phyloP scores from a whole-genome alignment of 345 rosid genomes.

The Eucalyptus marginata region DNA sequence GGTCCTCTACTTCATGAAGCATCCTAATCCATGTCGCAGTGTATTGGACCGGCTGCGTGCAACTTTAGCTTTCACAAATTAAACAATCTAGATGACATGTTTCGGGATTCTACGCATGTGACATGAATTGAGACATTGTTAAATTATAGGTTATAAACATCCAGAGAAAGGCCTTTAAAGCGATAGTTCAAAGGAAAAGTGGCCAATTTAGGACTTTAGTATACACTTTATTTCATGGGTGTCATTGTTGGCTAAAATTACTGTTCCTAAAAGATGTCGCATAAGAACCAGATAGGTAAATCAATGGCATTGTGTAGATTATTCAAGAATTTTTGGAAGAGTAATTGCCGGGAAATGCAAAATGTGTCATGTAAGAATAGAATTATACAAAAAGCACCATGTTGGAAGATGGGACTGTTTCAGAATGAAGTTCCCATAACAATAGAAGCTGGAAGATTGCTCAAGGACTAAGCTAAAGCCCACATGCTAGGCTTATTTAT shows the following conservation, averaged over 20 bases:
- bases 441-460: not conserved
- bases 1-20: not conserved
- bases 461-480: not conserved
- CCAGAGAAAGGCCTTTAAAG: not conserved
- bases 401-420: not conserved
- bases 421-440: not conserved
- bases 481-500: not conserved
- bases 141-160: not conserved
- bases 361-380: not conserved
- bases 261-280: not conserved
- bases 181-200: not conserved
- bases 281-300: not conserved
- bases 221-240: not conserved
- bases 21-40: not conserved
- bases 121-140: not conserved
- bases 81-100: not conserved
- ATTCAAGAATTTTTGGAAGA: not conserved
- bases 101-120: not conserved
- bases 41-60: not conserved
- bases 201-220: not conserved
- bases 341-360: not conserved
- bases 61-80: not conserved
- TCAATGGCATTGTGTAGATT: not conserved
- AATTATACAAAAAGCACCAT: not conserved
- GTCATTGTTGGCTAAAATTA: not conserved